phyloP scores from a whole-genome alignment of 2,329 filamentous ascomycete genomes.

The Neonectria faginata region DNA sequence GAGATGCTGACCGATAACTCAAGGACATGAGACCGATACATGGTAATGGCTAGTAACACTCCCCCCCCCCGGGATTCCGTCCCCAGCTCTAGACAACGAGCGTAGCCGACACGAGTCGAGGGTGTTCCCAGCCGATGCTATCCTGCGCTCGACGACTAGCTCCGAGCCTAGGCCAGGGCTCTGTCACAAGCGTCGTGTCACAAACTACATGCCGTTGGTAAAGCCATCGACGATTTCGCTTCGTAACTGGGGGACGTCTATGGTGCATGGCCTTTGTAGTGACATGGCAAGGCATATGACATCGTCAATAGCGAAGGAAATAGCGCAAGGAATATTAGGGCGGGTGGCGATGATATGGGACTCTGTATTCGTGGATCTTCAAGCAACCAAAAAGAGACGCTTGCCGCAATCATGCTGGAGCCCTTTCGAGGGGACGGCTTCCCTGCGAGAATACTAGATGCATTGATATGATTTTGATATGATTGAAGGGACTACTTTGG shows the following conservation, averaged over 20 bases:
- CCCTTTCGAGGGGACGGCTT: neutral
- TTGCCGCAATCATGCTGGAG: neutral
- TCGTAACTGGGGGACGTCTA: neutral
- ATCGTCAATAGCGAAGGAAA: neutral
- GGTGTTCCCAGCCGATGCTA: constrained; percentile 4
- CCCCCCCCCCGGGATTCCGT: neutral
- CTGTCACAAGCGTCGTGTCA: constrained; percentile 10
- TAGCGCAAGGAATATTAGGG: neutral
- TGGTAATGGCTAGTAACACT: constrained; percentile 12
- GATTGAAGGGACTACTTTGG: neutral
- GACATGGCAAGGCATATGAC: neutral
- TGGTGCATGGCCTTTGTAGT: constrained; percentile 2
- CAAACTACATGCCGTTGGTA: constrained; percentile 1
- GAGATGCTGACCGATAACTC: constrained; percentile 14
- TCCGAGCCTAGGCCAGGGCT: neutral
- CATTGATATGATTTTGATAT: neutral
- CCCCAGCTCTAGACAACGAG: constrained; percentile 10
- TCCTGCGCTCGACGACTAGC: neutral
- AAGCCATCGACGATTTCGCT: neutral
- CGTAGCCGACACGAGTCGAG: constrained; percentile 6
- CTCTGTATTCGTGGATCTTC: neutral
- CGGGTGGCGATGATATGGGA: neutral
- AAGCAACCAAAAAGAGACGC: neutral
- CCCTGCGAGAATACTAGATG: neutral
- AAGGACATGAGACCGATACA: constrained; percentile 29